phyloP scores from a whole-genome alignment of 2,329 filamentous ascomycete genomes.

The Elsinoe australis region DNA sequence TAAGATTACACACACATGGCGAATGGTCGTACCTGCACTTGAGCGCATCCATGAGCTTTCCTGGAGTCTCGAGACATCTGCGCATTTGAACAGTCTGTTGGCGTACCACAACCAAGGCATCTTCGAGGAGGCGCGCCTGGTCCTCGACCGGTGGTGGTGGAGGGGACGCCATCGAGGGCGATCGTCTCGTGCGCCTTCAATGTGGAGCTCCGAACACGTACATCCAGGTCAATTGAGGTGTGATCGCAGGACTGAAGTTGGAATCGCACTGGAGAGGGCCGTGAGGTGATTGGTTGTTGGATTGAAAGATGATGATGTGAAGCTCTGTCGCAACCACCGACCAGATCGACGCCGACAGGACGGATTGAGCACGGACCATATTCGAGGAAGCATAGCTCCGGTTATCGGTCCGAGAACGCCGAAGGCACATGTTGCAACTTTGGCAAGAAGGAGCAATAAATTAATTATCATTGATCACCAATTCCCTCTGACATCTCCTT shows the following conservation, averaged over 20 bases:
- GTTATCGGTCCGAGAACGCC: background rate
- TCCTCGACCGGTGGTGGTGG: conserved; percentile 43
- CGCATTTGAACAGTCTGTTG: conserved; percentile 97
- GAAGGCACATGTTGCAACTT: background rate
- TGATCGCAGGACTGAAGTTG: conserved; percentile 7
- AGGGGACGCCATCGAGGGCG: conserved; percentile 37
- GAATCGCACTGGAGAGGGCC: too few species aligned
- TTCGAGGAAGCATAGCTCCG: background rate
- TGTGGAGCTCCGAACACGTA: conserved; percentile 13
- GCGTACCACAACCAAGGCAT: conserved; percentile 91
- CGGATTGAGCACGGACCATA: conserved; percentile 1
- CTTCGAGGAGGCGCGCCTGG: conserved; percentile 84
- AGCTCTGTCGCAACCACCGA: conserved; percentile 10
- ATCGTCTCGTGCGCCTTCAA: conserved; percentile 19
- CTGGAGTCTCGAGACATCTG: conserved; percentile 91
- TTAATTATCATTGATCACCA: background rate
- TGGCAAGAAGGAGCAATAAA: conserved; percentile 6
- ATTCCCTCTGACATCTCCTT: background rate
- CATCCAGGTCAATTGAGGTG: conserved; percentile 11
- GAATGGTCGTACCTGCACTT: conserved; percentile 93
- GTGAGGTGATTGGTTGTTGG: conserved; percentile 17
- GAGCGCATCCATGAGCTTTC: conserved; percentile 98
- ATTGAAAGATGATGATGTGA: conserved; percentile 22
- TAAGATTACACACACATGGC: too few species aligned
- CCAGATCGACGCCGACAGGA: conserved; percentile 13